phyloP scores from a whole-genome alignment of 371 early-diverging fungal genomes.

The Mucor circinelloides region DNA sequence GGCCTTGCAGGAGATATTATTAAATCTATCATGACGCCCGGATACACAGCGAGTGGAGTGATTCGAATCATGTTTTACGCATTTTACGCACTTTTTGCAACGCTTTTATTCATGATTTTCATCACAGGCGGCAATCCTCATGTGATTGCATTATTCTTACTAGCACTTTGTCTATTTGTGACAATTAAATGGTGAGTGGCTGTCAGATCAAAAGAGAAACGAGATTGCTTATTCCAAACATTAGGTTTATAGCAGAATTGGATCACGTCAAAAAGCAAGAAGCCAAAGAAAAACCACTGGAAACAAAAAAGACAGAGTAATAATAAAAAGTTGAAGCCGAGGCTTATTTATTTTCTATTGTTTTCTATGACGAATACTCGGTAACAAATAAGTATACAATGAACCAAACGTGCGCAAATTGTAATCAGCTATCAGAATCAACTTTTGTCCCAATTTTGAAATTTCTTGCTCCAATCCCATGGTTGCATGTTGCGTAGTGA shows the following conservation, averaged over 20 bases:
- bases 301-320: neutral
- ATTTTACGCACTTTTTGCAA: slow-evolving; percentile 60
- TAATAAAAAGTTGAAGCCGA: neutral
- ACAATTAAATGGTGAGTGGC: slow-evolving; percentile 57
- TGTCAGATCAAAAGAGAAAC: neutral
- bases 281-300: slow-evolving; percentile 2
- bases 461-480: slow-evolving; percentile 33
- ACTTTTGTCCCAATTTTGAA: slow-evolving; percentile 24
- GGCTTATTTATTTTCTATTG: slow-evolving; percentile 5
- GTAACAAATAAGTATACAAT: slow-evolving; percentile 27
- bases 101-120: slow-evolving; percentile 43
- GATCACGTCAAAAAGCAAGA: slow-evolving; percentile 14
- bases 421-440: slow-evolving; percentile 29
- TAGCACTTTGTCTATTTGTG: slow-evolving; percentile 56
- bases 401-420: slow-evolving; percentile 36
- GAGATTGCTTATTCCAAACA: neutral
- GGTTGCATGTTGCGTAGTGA: slow-evolving; percentile 6
- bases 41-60: slow-evolving; percentile 58
- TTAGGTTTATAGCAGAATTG: slow-evolving; percentile 30
- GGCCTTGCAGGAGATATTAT: slow-evolving; percentile 42
- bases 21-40: slow-evolving; percentile 63
- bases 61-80: slow-evolving; percentile 57
- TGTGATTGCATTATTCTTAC: slow-evolving; percentile 52
- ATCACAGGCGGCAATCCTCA: slow-evolving; percentile 56
- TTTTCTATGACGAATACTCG: slow-evolving; percentile 6